Percentiles rank a stretch among this genome's conserved stretches.
These are phyloP conservation scores for Fusarium bactridioides DNA, from an alignment of 2,329 filamentous ascomycete genomes.

Conservation along the genomic window DNA sequence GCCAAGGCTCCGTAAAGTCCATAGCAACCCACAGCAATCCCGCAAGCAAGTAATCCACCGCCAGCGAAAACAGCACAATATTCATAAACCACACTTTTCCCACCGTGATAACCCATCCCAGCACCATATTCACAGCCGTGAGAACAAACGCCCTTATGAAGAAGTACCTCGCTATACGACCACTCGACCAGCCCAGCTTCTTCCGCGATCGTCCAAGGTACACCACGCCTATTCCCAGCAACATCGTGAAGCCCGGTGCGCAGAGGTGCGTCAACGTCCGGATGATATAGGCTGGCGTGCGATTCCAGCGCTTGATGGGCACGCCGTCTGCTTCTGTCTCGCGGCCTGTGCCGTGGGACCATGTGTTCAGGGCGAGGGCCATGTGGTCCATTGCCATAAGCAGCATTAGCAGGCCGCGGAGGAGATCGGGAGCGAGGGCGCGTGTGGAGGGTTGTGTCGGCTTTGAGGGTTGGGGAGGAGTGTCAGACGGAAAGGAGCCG, in stretches of 20 bases:
- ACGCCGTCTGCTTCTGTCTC: conserved; percentile 48
- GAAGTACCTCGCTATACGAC: conserved; percentile 50
- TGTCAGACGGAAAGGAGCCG: conserved; percentile 8
- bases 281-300: conserved; percentile 47
- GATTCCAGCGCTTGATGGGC: conserved; percentile 50
- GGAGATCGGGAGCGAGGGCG: conserved; percentile 53
- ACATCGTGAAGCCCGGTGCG: conserved; percentile 55
- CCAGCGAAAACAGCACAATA: conserved; percentile 54
- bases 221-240: conserved; percentile 56
- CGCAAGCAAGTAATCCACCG: conserved; percentile 54
- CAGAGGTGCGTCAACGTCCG: conserved; percentile 56
- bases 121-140: conserved; percentile 42
- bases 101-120: conserved; percentile 45
- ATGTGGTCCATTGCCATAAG: conserved; percentile 56
- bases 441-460: conserved; percentile 39
- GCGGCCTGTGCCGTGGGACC: conserved; percentile 52
- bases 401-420: conserved; percentile 55
- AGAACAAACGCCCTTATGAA: conserved; percentile 36
- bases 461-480: conserved; percentile 21
- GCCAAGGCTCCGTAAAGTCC: conserved; percentile 45
- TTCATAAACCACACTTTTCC: conserved; percentile 54
- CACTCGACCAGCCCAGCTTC: conserved; percentile 49
- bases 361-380: conserved; percentile 49
- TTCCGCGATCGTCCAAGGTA: conserved; percentile 54
- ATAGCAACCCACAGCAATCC: conserved; percentile 53